Conservation (phyloP, 2,329 filamentous ascomycete genomes). For the Diaporthe ampelina region DNA sequence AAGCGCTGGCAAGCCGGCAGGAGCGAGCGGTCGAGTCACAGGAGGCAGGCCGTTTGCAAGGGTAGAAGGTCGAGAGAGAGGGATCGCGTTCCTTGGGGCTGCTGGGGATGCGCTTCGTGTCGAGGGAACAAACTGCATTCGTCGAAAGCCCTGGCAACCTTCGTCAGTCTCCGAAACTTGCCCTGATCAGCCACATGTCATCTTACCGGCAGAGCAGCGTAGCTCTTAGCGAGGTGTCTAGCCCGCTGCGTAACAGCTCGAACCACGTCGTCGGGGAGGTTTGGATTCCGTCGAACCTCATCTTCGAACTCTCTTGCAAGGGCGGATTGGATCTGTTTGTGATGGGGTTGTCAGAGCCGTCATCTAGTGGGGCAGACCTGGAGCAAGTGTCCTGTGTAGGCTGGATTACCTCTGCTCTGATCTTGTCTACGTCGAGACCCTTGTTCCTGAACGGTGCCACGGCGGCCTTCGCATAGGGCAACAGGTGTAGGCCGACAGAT, state of each 20-base stretch:
- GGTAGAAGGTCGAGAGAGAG: background rate
- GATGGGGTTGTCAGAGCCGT: background rate
- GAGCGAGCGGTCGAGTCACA: background rate
- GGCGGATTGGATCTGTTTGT: conserved; percentile 17
- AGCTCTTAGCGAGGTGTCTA: background rate
- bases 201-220: conserved; percentile 34
- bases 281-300: background rate
- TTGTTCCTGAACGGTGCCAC: background rate
- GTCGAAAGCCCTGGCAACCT: conserved; percentile 30
- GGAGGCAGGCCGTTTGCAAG: background rate
- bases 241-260: background rate
- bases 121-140: background rate
- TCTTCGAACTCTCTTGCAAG: conserved; percentile 11
- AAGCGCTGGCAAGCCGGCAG: background rate
- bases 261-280: background rate
- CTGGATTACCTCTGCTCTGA: conserved; percentile 27
- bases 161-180: conserved; percentile 11
- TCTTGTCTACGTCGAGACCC: background rate
- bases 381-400: background rate
- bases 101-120: background rate
- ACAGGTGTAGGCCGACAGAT: background rate
- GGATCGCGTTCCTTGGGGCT: background rate
- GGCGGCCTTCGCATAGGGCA: conserved; percentile 23
- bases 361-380: background rate
- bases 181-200: too few species aligned